Percentiles rank a stretch among this genome's conserved stretches.
Conservation (phyloP, 768 basidiomycete genomes). For the Chalciporus pseudorubinellus region DNA sequence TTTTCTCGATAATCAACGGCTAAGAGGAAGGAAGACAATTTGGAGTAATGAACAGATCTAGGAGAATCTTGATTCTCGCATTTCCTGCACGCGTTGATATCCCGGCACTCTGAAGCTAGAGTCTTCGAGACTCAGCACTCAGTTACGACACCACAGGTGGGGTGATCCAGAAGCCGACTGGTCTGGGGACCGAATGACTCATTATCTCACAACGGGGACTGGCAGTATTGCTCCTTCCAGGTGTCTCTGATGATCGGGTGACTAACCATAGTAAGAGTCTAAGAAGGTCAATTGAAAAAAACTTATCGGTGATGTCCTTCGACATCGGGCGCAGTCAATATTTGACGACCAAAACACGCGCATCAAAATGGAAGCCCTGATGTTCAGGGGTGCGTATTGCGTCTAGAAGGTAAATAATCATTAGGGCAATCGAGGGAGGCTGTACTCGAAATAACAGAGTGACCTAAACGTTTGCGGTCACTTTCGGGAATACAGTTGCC, state of each 20-base stretch:
- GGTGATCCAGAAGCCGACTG: conserved; percentile 7
- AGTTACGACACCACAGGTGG: background rate
- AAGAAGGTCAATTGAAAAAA: conserved; percentile 13
- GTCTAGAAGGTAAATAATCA: conserved; percentile 18
- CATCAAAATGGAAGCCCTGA: conserved; percentile 36
- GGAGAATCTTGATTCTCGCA: background rate
- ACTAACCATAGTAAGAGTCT: conserved; percentile 4
- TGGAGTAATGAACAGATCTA: conserved; percentile 5
- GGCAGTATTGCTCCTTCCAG: conserved; percentile 11
- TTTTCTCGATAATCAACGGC: conserved; percentile 13
- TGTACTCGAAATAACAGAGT: conserved; percentile 14
- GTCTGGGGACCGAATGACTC: conserved; percentile 3
- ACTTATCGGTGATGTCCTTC: conserved; percentile 14
- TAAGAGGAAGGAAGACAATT: background rate
- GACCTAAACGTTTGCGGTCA: conserved; percentile 16
- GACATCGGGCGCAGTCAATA: conserved; percentile 30
- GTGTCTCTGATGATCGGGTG: conserved; percentile 5
- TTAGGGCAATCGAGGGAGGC: conserved; percentile 22
- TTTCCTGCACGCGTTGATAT: conserved; percentile 1
- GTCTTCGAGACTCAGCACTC: conserved; percentile 1
- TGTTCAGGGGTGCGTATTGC: conserved; percentile 25
- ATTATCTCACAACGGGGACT: conserved; percentile 3
- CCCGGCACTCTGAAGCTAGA: conserved; percentile 9
- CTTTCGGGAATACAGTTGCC: conserved; percentile 4
- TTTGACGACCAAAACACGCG: conserved; percentile 34